phyloP scores from a whole-genome alignment of 1,284 basidiomycete genomes.

The Cutaneotrichosporon sp. region DNA sequence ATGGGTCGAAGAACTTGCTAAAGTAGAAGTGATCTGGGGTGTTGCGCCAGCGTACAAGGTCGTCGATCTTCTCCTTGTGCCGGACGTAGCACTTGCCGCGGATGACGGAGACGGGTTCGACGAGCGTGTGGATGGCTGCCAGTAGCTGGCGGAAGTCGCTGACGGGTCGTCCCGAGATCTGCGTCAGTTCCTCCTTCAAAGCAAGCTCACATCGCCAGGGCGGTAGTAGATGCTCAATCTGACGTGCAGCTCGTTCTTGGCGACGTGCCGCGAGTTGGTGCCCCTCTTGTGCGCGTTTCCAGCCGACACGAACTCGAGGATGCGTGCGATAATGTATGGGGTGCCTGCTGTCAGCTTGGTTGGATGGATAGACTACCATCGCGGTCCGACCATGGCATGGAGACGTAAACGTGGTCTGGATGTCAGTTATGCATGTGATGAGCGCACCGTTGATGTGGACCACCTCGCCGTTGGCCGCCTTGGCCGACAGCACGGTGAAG shows the following conservation, averaged over 20 bases:
- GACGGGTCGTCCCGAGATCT: slow-evolving; percentile 54
- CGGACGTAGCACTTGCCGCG: slow-evolving; percentile 88
- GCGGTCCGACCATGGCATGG: slow-evolving; percentile 81
- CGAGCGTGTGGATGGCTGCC: slow-evolving; percentile 91
- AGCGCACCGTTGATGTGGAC: slow-evolving; percentile 46
- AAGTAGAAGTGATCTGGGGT: slow-evolving; percentile 94
- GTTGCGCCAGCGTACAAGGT: slow-evolving; percentile 92
- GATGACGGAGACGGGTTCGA: slow-evolving; percentile 87
- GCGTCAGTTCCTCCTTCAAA: slow-evolving; percentile 45
- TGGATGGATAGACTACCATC: slow-evolving; percentile 61
- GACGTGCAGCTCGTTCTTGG: slow-evolving; percentile 56
- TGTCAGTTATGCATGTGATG: slow-evolving; percentile 8
- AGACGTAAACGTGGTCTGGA: slow-evolving; percentile 92
- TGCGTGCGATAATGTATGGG: slow-evolving; percentile 87
- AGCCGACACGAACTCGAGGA: slow-evolving; percentile 91
- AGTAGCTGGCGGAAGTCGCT: slow-evolving; percentile 85
- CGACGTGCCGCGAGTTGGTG: slow-evolving; percentile 10
- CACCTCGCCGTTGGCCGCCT: slow-evolving; percentile 49
- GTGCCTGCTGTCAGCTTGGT: slow-evolving; percentile 49
- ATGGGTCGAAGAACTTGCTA: slow-evolving; percentile 89
- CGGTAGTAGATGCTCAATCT: slow-evolving; percentile 92
- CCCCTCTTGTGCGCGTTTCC: slow-evolving; percentile 44
- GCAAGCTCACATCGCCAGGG: slow-evolving; percentile 56
- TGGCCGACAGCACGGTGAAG: slow-evolving; percentile 39
- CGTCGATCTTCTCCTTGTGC: slow-evolving; percentile 90